These are phyloP conservation scores for Lactarius pseudohatsudake DNA, from an alignment of 768 basidiomycete genomes.

Conservation along the genomic window DNA sequence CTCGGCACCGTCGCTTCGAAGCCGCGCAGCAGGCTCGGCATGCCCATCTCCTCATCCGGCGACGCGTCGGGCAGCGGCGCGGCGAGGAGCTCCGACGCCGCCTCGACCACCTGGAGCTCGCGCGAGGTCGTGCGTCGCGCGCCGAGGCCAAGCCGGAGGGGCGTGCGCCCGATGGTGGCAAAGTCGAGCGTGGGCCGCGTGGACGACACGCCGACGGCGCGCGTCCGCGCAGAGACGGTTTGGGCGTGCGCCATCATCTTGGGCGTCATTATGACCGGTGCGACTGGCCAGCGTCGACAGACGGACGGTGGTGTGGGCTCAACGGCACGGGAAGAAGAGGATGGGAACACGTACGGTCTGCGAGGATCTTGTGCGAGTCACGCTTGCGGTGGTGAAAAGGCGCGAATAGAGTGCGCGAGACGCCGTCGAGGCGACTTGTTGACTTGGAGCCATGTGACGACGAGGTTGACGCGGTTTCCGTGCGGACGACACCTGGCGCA, in stretches of 20 bases:
- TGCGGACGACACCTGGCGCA: constrained; percentile 39
- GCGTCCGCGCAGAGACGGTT: constrained; percentile 57
- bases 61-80: constrained; percentile 73
- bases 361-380: constrained; percentile 69
- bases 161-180: constrained; percentile 76
- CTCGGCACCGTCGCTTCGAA: constrained; percentile 96
- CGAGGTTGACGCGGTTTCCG: constrained; percentile 10
- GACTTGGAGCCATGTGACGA: constrained; percentile 31
- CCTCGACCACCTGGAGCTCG: constrained; percentile 82
- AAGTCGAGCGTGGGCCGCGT: constrained; percentile 57
- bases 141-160: constrained; percentile 63
- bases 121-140: constrained; percentile 73
- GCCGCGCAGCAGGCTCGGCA: constrained; percentile 81
- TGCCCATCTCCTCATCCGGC: constrained; percentile 71
- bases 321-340: constrained; percentile 10
- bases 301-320: not conserved
- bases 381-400: constrained; percentile 63
- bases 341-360: constrained; percentile 58
- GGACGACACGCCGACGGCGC: constrained; percentile 37
- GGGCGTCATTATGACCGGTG: constrained; percentile 88
- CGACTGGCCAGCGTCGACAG: constrained; percentile 48
- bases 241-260: constrained; percentile 72
- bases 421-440: constrained; percentile 51
- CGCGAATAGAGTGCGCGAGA: constrained; percentile 69
- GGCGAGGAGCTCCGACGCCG: constrained; percentile 70